Percentiles rank a stretch among this genome's conserved stretches.
These are phyloP conservation scores for Beauveria varroae DNA, from an alignment of 2,329 filamentous ascomycete species.

Conservation along the genomic window DNA sequence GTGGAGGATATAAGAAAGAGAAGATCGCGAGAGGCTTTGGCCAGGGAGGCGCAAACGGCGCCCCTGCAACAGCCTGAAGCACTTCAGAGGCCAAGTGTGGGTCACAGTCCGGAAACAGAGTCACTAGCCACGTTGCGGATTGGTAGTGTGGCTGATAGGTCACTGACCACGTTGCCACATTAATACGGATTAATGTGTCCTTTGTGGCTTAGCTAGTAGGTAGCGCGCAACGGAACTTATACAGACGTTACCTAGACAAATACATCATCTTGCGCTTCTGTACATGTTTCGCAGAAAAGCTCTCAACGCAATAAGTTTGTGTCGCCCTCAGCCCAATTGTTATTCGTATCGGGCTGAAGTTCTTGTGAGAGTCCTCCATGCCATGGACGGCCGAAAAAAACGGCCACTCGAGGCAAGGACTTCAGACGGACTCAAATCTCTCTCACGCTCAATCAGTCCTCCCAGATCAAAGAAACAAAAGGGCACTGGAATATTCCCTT, in stretches of 20 bases:
- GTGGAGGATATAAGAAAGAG: constrained; percentile 1
- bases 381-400: constrained; percentile 2
- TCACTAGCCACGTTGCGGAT: background rate
- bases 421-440: constrained; percentile 18
- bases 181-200: background rate
- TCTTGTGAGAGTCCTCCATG: background rate
- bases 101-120: background rate
- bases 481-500: constrained; percentile 31
- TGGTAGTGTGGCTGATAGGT: background rate
- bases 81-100: background rate
- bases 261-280: background rate
- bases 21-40: background rate
- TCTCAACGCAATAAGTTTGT: background rate
- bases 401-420: background rate
- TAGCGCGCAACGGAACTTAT: background rate
- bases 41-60: background rate
- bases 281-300: background rate
- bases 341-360: background rate
- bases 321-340: background rate
- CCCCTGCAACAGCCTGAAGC: background rate
- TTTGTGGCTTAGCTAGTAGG: background rate
- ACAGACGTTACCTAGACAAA: background rate
- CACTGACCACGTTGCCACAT: background rate
- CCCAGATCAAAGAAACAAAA: constrained; percentile 28
- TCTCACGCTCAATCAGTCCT: constrained; percentile 38